Evolutionary conservation across 768 basidiomycete genomes (phyloP).

Genomic region (Clavulina sp.): DNA sequence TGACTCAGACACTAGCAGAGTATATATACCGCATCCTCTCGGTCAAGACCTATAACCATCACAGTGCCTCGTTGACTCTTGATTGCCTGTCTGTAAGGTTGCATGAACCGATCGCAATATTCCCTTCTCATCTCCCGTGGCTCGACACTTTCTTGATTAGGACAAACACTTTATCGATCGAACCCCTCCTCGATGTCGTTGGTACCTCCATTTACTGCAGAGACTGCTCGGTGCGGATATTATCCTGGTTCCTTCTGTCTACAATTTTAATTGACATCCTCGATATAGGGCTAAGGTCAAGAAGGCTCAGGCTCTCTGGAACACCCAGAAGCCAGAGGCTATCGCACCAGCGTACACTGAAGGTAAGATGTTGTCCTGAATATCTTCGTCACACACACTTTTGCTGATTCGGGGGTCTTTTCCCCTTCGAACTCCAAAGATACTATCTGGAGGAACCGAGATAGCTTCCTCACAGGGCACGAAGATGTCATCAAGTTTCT

Average conservation of each 20-base stretch:
- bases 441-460: slow-evolving; percentile 40
- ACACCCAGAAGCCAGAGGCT: slow-evolving; percentile 18
- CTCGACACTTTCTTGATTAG: too few relatives aligned
- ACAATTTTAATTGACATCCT: neutral
- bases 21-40: too few relatives aligned
- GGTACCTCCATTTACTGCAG: neutral
- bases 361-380: neutral
- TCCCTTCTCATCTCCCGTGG: too few relatives aligned
- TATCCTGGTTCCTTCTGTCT: neutral
- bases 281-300: slow-evolving; percentile 31
- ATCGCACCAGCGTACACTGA: slow-evolving; percentile 15
- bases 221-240: neutral
- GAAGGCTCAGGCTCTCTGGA: slow-evolving; percentile 34
- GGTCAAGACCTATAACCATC: too few relatives aligned
- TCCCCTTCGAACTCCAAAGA: slow-evolving; percentile 34
- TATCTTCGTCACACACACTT: slow-evolving; percentile 10
- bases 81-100: too few relatives aligned
- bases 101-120: too few relatives aligned
- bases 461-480: slow-evolving; percentile 29
- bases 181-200: too few relatives aligned
- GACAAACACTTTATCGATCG: too few relatives aligned
- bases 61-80: too few relatives aligned
- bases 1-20: too few relatives aligned
- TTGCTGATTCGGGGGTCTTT: slow-evolving; percentile 16
- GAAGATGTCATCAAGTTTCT: slow-evolving; percentile 30